These are phyloP conservation scores for Diaporthe velutina DNA, from an alignment of 2,329 filamentous ascomycete species.

Conservation along the genomic window DNA sequence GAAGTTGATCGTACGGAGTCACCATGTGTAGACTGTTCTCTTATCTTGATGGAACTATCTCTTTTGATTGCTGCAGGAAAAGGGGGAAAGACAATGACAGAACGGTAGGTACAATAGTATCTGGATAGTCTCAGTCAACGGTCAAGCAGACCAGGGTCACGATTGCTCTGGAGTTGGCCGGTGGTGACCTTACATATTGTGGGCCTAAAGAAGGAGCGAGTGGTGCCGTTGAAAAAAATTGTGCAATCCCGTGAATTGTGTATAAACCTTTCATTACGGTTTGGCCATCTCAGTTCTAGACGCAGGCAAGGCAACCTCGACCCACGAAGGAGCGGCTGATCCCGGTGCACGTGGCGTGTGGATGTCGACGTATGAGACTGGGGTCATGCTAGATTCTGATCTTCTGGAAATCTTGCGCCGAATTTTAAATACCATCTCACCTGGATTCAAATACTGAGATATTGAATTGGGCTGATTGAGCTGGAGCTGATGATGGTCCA, in stretches of 20 bases:
- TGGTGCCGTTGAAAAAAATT: not conserved
- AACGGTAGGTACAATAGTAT: not conserved
- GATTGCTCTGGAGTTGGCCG: not conserved
- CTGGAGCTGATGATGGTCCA: too few species aligned
- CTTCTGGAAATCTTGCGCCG: not conserved
- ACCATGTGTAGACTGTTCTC: not conserved
- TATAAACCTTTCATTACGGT: not conserved
- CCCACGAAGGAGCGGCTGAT: not conserved
- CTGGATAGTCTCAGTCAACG: not conserved
- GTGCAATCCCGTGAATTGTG: not conserved
- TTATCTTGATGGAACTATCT: too few species aligned
- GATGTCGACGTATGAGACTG: constrained; percentile 10
- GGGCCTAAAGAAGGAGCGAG: not conserved
- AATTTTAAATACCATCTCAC: not conserved
- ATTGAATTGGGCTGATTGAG: not conserved
- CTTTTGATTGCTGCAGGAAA: not conserved
- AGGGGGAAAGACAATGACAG: not conserved
- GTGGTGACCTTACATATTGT: not conserved
- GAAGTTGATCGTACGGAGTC: not conserved
- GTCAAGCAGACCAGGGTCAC: not conserved
- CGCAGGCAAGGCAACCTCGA: not conserved
- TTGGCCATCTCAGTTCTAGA: not conserved
- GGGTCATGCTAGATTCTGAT: constrained; percentile 1
- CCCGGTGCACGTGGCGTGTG: constrained; percentile 16
- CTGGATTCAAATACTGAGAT: not conserved